Base-by-base conservation (phyloP, 306 rosid species). In the Erythrophleum fordii region DNA sequence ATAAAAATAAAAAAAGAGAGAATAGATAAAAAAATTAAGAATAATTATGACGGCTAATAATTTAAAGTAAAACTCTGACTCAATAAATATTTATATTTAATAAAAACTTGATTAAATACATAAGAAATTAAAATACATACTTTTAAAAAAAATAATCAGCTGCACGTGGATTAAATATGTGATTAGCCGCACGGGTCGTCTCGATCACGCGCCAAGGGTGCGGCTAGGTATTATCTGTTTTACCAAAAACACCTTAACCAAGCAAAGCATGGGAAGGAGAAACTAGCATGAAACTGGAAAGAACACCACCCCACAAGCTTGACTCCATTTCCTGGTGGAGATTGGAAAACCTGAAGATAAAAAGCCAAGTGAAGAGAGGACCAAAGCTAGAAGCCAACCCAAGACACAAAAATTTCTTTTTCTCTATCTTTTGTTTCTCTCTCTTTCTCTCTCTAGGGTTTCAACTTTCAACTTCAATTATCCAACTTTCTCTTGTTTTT, bases 391-490 rank as follows among this genome's bases (percentile, higher is more conserved):
- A 67, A 55, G 34, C 66, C 70, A 69, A 80, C 82, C 59, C 73
- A 76, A 53, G 56, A 72, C 70, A 26, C 77, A 77, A 48, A 73
- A 25, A 2, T 58, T 58, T 25, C 65, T 25, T 4, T 0, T 52
- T n/a, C n/a, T n/a, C n/a, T n/a, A n/a, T n/a, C n/a, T n/a, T n/a
- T n/a, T n/a, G n/a, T n/a, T n/a, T 45, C 39, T 78, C 29, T 75
- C 77, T 84, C 20, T 72, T 20, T 76, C 75, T 51, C 68, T 82
- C 80, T 80, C 85, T 88, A 88, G 96, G 93, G 97, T 87, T 90
- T 89, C 58, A 75, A 64, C 26, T 58, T 58, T 58, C 35, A 58
- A 26, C 17, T 76, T 69, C 41, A 46, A 83, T 87, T 60, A 41
- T 86, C 84, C 28, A 88, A 79, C 88, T 84, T 84, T 86, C 89